Conservation (phyloP, 2,329 filamentous ascomycete genomes). For the Fusarium acutatum region DNA sequence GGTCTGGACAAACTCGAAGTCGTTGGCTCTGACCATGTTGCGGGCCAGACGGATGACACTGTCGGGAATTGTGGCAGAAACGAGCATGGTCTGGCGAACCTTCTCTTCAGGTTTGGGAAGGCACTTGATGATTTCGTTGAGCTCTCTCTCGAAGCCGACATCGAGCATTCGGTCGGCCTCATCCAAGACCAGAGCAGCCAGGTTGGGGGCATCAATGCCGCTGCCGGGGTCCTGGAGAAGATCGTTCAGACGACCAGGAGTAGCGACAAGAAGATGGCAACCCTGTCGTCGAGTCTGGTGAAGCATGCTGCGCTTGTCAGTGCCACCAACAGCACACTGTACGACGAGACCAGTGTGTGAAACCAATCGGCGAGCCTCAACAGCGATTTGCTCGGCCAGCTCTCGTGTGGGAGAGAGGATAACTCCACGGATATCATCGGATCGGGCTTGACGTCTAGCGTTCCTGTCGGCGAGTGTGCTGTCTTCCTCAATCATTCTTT, state of each 20-base stretch:
- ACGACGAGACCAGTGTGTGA: constrained; percentile 71
- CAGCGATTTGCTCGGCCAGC: constrained; percentile 81
- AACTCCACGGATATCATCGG: constrained; percentile 72
- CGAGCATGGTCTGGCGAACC: constrained; percentile 89
- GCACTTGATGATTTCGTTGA: constrained; percentile 65
- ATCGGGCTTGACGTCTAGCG: constrained; percentile 48
- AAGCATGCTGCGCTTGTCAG: constrained; percentile 76
- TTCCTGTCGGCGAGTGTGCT: constrained; percentile 64
- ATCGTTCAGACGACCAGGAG: constrained; percentile 87
- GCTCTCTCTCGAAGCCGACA: constrained; percentile 79
- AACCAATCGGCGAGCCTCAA: constrained; percentile 77
- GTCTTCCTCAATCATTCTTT: constrained; percentile 75
- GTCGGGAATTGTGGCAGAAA: constrained; percentile 90
- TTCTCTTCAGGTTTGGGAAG: constrained; percentile 72
- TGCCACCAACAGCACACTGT: constrained; percentile 89
- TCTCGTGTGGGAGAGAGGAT: constrained; percentile 83
- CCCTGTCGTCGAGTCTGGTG: constrained; percentile 74
- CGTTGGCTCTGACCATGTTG: constrained; percentile 75
- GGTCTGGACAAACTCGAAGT: constrained; percentile 93
- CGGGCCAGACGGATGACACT: constrained; percentile 84
- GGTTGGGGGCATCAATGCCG: constrained; percentile 76
- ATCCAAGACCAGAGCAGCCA: constrained; percentile 93
- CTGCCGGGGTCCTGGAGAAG: constrained; percentile 72
- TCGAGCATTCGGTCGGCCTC: constrained; percentile 99
- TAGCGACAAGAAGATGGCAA: constrained; percentile 90